phyloP scores from a whole-genome alignment of 352 stramenopile genomes.

The Saprolegnia diclina region DNA sequence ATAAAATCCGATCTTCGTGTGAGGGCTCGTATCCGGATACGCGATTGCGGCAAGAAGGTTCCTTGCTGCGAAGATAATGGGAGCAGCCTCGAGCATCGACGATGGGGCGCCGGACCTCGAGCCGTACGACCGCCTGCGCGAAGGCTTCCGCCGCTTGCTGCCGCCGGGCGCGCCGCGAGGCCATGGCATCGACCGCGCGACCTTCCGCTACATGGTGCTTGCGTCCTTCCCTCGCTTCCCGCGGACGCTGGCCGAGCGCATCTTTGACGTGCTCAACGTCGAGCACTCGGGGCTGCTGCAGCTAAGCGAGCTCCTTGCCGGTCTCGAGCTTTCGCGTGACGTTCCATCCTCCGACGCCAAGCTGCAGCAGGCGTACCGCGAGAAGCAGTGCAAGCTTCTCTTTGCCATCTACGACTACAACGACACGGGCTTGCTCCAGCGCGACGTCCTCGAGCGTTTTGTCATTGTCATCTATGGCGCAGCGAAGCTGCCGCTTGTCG shows the following conservation, averaged over 20 bases:
- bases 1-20: no score
- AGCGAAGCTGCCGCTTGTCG: conserved; percentile 35
- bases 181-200: conserved; percentile 43
- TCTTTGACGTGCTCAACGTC: conserved; percentile 79
- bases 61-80: not conserved
- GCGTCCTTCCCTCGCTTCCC: conserved; percentile 73
- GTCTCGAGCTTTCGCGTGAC: conserved; percentile 50
- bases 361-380: conserved; percentile 54
- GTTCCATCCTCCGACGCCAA: not conserved
- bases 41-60: no score
- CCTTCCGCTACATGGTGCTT: conserved; percentile 77
- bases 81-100: not conserved
- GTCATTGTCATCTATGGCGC: conserved; percentile 83
- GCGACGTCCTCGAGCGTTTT: conserved; percentile 69
- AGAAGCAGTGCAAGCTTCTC: conserved; percentile 69
- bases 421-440: conserved; percentile 45
- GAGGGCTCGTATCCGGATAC: no score
- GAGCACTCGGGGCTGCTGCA: conserved; percentile 60
- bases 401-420: conserved; percentile 86
- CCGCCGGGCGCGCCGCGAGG: not conserved
- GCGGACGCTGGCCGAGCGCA: conserved; percentile 68
- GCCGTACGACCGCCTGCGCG: conserved; percentile 10
- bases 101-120: conserved; percentile 5
- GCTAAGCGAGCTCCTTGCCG: conserved; percentile 54
- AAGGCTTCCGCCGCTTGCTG: conserved; percentile 18